Conservation (phyloP, 441 rosid genomes). For the Bocquillonia castaneifolia region DNA sequence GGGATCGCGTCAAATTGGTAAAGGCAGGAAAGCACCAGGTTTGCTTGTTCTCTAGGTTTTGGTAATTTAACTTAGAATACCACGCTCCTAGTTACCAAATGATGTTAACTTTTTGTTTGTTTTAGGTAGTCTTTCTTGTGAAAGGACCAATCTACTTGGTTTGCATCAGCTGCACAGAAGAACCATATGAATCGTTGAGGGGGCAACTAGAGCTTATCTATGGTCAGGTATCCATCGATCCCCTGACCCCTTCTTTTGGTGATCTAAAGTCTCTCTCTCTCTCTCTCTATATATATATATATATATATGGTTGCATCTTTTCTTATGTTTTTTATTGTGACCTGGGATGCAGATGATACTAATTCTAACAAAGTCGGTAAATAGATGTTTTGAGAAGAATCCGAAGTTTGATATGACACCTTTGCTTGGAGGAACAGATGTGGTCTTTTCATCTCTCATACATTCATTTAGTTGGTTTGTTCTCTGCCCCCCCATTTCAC, state of each 20-base stretch:
- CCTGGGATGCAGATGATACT: constrained; percentile 83
- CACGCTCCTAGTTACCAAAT: background rate
- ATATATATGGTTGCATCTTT: constrained; percentile 4
- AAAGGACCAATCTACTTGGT: constrained; percentile 96
- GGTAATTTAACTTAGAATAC: background rate
- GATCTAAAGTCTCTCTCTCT: background rate
- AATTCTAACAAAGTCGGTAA: constrained; percentile 84
- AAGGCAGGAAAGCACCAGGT: constrained; percentile 98
- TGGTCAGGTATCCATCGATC: constrained; percentile 66
- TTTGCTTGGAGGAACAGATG: constrained; percentile 95
- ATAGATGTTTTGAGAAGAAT: constrained; percentile 96
- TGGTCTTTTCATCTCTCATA: constrained; percentile 91
- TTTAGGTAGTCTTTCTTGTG: constrained; percentile 90
- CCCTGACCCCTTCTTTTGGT: constrained; percentile 4
- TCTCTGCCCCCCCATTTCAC: constrained; percentile 24
- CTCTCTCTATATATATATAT: too few species aligned
- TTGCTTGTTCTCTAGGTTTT: background rate
- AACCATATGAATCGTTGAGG: constrained; percentile 75
- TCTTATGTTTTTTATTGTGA: constrained; percentile 22
- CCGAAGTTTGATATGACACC: constrained; percentile 97
- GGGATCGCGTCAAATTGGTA: constrained; percentile 78
- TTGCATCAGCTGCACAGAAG: constrained; percentile 96
- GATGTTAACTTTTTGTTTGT: constrained; percentile 16
- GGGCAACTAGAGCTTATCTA: constrained; percentile 92
- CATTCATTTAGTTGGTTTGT: constrained; percentile 89